Evolutionary conservation across 257 asterid species (phyloP).

Genomic region (Cordia subcordata): DNA sequence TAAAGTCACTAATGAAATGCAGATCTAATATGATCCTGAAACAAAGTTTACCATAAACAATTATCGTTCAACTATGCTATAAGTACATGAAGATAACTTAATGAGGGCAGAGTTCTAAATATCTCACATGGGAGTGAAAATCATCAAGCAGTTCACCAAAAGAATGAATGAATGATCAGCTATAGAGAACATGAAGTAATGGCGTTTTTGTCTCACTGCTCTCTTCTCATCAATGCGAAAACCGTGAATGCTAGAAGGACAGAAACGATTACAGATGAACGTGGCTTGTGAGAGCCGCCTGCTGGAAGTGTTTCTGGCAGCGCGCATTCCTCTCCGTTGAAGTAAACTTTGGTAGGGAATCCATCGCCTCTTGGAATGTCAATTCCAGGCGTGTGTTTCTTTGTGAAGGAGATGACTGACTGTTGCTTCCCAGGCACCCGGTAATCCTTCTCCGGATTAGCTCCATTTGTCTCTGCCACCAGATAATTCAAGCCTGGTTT

Average conservation of each 20-base stretch:
- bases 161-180: neutral
- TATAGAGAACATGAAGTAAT: too few relatives aligned
- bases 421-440: slow-evolving; percentile 60
- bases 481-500: slow-evolving; percentile 39
- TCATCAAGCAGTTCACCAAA: neutral
- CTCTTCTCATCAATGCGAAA: neutral
- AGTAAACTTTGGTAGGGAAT: slow-evolving; percentile 64
- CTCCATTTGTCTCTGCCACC: slow-evolving; percentile 36
- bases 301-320: slow-evolving; percentile 52
- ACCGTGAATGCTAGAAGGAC: neutral
- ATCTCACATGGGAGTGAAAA: neutral
- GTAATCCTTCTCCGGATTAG: slow-evolving; percentile 54
- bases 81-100: neutral
- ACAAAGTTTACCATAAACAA: neutral
- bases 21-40: neutral
- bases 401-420: slow-evolving; percentile 56
- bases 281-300: slow-evolving; percentile 1
- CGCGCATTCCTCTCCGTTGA: slow-evolving; percentile 78
- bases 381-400: slow-evolving; percentile 48
- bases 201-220: neutral
- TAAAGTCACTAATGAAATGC: neutral
- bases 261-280: neutral
- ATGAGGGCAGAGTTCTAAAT: too few relatives aligned
- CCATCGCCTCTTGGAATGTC: slow-evolving; percentile 49
- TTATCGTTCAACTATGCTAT: neutral